A percentile compares a stretch with the other conserved stretches of the same genome.
Evolutionary conservation across 805 yeast genomes (phyloP).

Genomic region (Jamesozyma jinghongensis): DNA sequence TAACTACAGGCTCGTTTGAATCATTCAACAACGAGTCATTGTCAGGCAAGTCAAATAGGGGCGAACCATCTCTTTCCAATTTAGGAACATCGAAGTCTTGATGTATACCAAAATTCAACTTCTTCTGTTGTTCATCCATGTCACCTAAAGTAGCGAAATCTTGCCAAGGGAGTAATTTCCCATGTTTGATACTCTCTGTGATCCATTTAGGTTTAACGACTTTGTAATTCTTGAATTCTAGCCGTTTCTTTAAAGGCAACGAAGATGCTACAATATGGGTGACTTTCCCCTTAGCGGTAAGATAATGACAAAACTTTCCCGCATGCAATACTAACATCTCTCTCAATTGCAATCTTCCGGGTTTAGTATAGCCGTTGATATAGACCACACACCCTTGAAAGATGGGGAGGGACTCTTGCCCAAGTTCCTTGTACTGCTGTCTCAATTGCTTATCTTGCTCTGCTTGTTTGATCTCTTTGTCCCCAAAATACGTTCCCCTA

Average conservation of each 20-base stretch:
- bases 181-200: slow-evolving; percentile 45
- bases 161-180: slow-evolving; percentile 57
- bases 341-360: slow-evolving; percentile 67
- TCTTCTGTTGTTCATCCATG: slow-evolving; percentile 11
- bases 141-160: slow-evolving; percentile 45
- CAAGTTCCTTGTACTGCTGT: slow-evolving; percentile 12
- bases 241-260: slow-evolving; percentile 65
- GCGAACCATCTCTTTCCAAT: too few species aligned
- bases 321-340: slow-evolving; percentile 67
- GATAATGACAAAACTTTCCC: slow-evolving; percentile 61
- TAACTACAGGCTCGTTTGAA: too few species aligned
- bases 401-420: slow-evolving; percentile 10
- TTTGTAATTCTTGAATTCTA: slow-evolving; percentile 55
- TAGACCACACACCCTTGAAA: slow-evolving; percentile 54
- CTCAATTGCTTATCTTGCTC: slow-evolving; percentile 18
- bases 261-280: slow-evolving; percentile 80
- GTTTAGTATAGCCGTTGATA: slow-evolving; percentile 85
- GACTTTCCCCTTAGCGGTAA: slow-evolving; percentile 61
- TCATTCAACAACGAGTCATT: too few species aligned
- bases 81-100: too few species aligned
- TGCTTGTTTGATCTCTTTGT: slow-evolving; percentile 17
- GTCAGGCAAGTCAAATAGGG: too few species aligned
- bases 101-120: not conserved
- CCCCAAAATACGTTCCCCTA: slow-evolving; percentile 16
- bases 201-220: slow-evolving; percentile 85